Evolutionary conservation across 805 yeast species (phyloP), one percentile per base, ranked within the genome.

Genomic region (Sugiyamaella marilandica): DNA sequence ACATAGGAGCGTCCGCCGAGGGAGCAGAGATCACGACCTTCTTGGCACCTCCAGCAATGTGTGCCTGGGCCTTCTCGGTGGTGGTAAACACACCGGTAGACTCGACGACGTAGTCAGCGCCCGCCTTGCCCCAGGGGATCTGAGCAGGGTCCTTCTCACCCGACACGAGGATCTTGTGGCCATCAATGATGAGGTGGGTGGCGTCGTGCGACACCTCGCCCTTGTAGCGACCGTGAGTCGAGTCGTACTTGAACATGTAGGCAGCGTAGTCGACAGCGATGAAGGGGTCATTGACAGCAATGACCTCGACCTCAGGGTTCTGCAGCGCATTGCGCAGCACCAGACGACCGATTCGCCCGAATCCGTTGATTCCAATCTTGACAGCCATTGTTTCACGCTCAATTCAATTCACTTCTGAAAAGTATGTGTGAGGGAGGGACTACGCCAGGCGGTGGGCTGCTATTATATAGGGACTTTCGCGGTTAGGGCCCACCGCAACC

Each of bases 11-110:
- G 67, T 89, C 95, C 65, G 81, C 76, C 52, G 96, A 89, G 62
- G 96, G 96, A 66, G 96, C 96, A 61, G 96, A 89, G 75, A 89
- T 89, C 74, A 89, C 74, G 60, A 89, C 96, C 82, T 88, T 88
- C 84, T 88, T 86, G 76, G 96, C 96, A 77, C 96, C 96, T 65
- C 86, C 96, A 65, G 78, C 80, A 63, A 88, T 73, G 79, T 89
- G 96, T 73, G 84, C 85, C 70, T 79, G 79, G 62, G 95, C 94
- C 73, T 88, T 86, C 62, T 79, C 95, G 59, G 75, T 61, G 63
- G 80, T 80, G 78, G 90, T 89, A 86, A 89, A 89, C 67, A 89
- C 91, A 81, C 96, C 96, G 63, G 96, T 89, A 71, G 96, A 87
- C 77, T 89, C 96, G 65, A 89, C 84, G 63, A 89, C 92, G 79